Conservation (phyloP, 768 basidiomycete species). For the Boletus tomentosulus region DNA sequence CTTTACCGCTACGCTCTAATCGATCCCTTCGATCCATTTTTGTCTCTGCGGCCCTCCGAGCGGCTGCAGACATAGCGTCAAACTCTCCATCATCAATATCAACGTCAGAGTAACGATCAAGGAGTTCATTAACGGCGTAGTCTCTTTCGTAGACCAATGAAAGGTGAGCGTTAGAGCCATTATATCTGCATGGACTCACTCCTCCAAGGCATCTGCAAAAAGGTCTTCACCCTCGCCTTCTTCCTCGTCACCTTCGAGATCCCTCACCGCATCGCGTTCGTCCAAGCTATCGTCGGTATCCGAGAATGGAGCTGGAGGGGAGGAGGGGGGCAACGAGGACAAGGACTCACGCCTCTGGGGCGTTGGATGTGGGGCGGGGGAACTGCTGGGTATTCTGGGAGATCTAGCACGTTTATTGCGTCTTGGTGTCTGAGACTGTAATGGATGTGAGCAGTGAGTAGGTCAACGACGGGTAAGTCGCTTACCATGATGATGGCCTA, state of each 20-base stretch:
- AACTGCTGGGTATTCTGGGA: conserved; percentile 44
- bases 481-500: conserved; percentile 37
- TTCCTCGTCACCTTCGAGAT: conserved; percentile 65
- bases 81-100: conserved; percentile 81
- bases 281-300: conserved; percentile 82
- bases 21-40: conserved; percentile 89
- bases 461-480: conserved; percentile 3
- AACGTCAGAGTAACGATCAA: conserved; percentile 85
- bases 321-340: conserved; percentile 83
- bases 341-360: conserved; percentile 53
- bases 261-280: conserved; percentile 61
- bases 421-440: conserved; percentile 43
- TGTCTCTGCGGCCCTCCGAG: conserved; percentile 78
- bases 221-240: conserved; percentile 92
- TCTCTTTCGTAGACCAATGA: conserved; percentile 47
- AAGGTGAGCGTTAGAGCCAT: conserved; percentile 8
- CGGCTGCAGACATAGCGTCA: conserved; percentile 61
- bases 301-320: conserved; percentile 77
- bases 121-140: conserved; percentile 75
- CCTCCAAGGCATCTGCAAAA: conserved; percentile 74
- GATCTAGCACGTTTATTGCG: conserved; percentile 63
- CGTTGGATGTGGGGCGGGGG: conserved; percentile 41
- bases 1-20: conserved; percentile 57
- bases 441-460: background rate
- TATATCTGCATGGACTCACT: conserved; percentile 42